These are phyloP conservation scores for Piromyces finnis DNA, from an alignment of 192 early-diverging fungal species.

Conservation along the genomic window DNA sequence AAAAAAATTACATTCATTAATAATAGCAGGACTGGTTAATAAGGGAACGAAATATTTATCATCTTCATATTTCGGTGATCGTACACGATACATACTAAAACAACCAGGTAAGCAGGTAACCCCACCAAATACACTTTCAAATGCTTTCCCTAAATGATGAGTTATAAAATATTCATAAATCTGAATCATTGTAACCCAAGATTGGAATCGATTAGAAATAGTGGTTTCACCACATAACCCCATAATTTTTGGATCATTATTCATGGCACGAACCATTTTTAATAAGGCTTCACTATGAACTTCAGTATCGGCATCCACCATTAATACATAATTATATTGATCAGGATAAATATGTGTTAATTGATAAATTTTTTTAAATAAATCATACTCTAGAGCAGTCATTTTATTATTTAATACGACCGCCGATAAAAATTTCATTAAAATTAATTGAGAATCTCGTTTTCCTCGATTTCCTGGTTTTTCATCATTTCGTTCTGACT, in stretches of 20 bases:
- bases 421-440: slow-evolving; percentile 95
- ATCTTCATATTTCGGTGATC: slow-evolving; percentile 39
- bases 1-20: background rate
- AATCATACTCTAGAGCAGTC: slow-evolving; percentile 88
- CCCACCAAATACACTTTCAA: slow-evolving; percentile 91
- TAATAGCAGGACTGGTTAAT: background rate
- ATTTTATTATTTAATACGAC: slow-evolving; percentile 86
- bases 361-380: slow-evolving; percentile 97
- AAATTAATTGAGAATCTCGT: slow-evolving; percentile 93
- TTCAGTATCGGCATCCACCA: slow-evolving; percentile 96
- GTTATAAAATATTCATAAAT: slow-evolving; percentile 97
- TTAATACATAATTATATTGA: slow-evolving; percentile 90
- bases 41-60: background rate
- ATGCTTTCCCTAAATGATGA: slow-evolving; percentile 91
- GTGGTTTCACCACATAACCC: background rate
- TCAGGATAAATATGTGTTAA: slow-evolving; percentile 90
- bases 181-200: background rate
- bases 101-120: slow-evolving; percentile 97
- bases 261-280: background rate
- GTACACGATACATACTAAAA: slow-evolving; percentile 98
- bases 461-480: slow-evolving; percentile 73
- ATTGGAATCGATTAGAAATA: background rate
- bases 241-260: background rate
- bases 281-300: slow-evolving; percentile 11
- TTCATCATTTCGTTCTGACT: slow-evolving; percentile 72